Base-by-base conservation (phyloP, 805 yeast species). In the Nakazawaea ambrosiae region DNA sequence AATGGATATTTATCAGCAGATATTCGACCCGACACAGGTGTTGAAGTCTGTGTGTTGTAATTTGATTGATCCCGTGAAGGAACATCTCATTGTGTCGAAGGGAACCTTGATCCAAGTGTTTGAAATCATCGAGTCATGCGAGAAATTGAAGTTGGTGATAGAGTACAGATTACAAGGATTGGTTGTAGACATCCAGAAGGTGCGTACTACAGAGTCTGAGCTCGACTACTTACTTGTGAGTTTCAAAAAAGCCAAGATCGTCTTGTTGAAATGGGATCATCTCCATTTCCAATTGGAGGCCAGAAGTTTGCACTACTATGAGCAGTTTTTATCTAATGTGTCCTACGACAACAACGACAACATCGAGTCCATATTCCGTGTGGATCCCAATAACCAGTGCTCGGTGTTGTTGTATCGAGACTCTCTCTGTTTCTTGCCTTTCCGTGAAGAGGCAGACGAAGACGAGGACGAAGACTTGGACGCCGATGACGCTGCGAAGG, bases 221-320 rank as follows among this genome's bases (percentile, higher is more conserved):
- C 53, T 71, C 27, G 92, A 86, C 48, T 75, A 73, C 43, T 47
- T 92, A 24, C 56, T 81, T 2, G 61, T 90, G 3, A 61, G 84
- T 11, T 82, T 94, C 9, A 73, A 77, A 42, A 63, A 63, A 36
- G 96, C 96, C 22, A 90, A 90, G 53, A 50, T 88, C 27, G 83
- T 94, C 0, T 58, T 89, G 14, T 58, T 90, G 20, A 68, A 69
- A 39, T 92, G 95, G 85, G 81, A 87, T 49, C 55, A 58, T 4
- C 56, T 50, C 4, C 53, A 49, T n/a, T 66, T 75, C 45, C 49
- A 70, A 1, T 64, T 90, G n/a, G 64, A 70, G 19, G 85, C 96
- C 0, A 69, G 76, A 1, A 83, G 95, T 35, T 62, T 92, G 36
- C 98, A 92, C 60, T 87, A 73, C 54, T 92, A 89, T 56, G 97